Conservation (phyloP, 129 eudicot species). For the Lactuca sativa region DNA sequence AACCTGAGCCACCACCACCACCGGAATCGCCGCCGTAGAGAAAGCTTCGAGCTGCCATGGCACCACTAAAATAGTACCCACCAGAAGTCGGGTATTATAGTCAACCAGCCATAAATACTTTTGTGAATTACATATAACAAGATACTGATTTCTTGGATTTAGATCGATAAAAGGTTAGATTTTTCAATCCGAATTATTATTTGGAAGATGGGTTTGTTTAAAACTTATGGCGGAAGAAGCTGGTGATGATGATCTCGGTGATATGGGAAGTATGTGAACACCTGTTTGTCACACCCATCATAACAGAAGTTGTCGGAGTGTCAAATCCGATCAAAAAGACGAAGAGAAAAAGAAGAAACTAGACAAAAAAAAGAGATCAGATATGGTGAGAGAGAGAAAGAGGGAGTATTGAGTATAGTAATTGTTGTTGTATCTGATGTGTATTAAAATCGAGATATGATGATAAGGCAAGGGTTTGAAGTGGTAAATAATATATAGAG, state of each 20-base stretch:
- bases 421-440: not conserved
- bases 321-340: not conserved
- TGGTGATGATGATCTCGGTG: conserved; percentile 87
- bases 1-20: conserved; percentile 21
- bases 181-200: not conserved
- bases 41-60: conserved; percentile 57
- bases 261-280: conserved; percentile 91
- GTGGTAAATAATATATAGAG: conserved; percentile 29
- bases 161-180: conserved; percentile 10
- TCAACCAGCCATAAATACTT: conserved; percentile 25
- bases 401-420: not conserved
- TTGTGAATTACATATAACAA: conserved; percentile 1
- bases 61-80: conserved; percentile 20
- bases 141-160: conserved; percentile 9
- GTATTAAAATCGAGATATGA: conserved; percentile 11
- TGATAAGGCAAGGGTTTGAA: conserved; percentile 27
- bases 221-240: conserved; percentile 81
- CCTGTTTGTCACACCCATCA: conserved; percentile 66
- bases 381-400: conserved; percentile 6
- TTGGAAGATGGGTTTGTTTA: conserved; percentile 8
- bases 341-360: conserved; percentile 6
- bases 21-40: conserved; percentile 41
- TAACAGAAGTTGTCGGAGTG: conserved; percentile 17
- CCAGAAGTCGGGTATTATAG: conserved; percentile 14
- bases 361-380: conserved; percentile 1